Conservation (phyloP, 2,329 filamentous ascomycete species). For the Thermomyces lanuginosus region DNA sequence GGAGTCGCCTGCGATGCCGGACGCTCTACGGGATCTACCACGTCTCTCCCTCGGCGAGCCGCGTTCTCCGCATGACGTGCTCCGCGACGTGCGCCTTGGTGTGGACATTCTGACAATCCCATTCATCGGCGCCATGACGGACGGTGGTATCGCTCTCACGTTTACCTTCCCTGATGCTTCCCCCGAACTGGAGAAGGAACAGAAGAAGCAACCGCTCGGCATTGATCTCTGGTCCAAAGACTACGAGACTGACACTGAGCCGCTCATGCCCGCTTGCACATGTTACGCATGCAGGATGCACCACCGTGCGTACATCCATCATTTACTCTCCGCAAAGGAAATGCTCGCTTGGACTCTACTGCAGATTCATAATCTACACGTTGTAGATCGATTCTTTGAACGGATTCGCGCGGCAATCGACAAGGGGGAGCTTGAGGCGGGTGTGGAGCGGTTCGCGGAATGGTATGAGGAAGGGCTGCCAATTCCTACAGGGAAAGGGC, state of each 20-base stretch:
- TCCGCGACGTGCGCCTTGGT: conserved; percentile 60
- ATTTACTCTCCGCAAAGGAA: conserved; percentile 76
- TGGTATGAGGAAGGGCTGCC: conserved; percentile 58
- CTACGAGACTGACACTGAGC: conserved; percentile 45
- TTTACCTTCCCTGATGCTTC: conserved; percentile 54
- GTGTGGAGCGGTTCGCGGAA: conserved; percentile 44
- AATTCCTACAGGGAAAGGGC: conserved; percentile 56
- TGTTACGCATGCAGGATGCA: conserved; percentile 78
- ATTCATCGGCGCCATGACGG: conserved; percentile 57
- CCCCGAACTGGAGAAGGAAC: no score
- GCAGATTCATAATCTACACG: conserved; percentile 76
- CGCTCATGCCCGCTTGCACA: conserved; percentile 47
- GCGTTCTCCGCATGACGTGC: conserved; percentile 55
- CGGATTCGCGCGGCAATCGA: conserved; percentile 50
- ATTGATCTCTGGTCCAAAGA: conserved; percentile 56
- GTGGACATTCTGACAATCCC: conserved; percentile 65
- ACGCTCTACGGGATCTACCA: conserved; percentile 46
- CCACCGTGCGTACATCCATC: conserved; percentile 73
- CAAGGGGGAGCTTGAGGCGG: conserved; percentile 37
- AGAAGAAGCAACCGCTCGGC: conserved; percentile 39
- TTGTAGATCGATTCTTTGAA: conserved; percentile 57
- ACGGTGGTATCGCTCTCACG: conserved; percentile 67
- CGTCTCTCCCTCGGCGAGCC: conserved; percentile 59
- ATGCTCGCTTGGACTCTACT: conserved; percentile 93
- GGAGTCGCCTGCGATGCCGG: conserved; percentile 51